A percentile compares a stretch with the other conserved stretches of the same genome.
phyloP scores from a whole-genome alignment of 192 early-diverging fungal species.

The Backusella sp. region DNA sequence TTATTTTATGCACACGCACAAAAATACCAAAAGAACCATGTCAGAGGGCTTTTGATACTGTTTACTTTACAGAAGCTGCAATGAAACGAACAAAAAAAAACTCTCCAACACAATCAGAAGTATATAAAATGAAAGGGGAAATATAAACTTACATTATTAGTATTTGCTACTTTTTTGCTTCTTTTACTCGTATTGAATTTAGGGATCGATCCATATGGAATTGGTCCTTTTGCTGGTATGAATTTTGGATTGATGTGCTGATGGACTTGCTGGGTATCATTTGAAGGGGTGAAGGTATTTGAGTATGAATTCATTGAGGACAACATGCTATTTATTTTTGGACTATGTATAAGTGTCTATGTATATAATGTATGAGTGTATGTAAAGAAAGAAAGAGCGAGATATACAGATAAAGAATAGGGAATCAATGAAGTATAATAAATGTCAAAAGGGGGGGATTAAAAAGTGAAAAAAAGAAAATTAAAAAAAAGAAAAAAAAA shows the following conservation, averaged over 20 bases:
- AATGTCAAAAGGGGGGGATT: neutral
- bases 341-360: neutral
- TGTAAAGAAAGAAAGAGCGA: neutral
- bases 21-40: neutral
- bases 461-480: neutral
- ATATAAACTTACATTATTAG: neutral
- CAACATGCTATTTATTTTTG: conserved; percentile 6
- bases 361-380: neutral
- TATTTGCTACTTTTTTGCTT: neutral
- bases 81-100: neutral
- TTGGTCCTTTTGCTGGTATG: neutral
- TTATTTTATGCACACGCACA: neutral
- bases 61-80: conserved; percentile 9
- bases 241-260: neutral
- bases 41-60: conserved; percentile 4
- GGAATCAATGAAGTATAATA: neutral
- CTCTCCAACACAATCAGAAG: conserved; percentile 4
- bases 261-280: neutral
- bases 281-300: neutral
- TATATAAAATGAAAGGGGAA: neutral
- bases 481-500: neutral
- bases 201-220: conserved; percentile 14
- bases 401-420: neutral
- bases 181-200: neutral
- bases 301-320: conserved; percentile 1